phyloP scores from a whole-genome alignment of 495 filamentous ascomycete genomes.

The Aspergillus incahuasiensis region DNA sequence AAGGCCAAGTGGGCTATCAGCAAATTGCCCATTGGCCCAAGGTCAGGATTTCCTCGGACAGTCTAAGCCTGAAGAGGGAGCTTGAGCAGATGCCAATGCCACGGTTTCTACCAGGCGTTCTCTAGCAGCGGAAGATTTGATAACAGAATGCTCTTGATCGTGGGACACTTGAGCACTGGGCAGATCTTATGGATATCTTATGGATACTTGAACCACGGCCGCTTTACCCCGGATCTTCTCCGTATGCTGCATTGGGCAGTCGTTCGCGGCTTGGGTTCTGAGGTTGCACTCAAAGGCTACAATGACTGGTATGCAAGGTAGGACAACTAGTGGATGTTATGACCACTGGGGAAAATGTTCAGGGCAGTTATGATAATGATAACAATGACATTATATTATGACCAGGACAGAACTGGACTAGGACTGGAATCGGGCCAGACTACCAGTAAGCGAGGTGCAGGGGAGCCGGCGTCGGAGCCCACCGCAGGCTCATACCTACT shows the following conservation, averaged over 20 bases:
- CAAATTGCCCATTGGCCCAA: conserved; percentile 1
- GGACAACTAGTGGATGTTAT: background rate
- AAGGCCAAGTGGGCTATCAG: background rate
- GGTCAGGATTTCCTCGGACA: background rate
- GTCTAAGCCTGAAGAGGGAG: conserved; percentile 11
- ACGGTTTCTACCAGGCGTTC: background rate
- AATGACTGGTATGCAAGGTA: background rate
- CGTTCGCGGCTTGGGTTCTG: background rate
- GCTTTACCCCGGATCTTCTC: background rate
- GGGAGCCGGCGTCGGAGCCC: background rate
- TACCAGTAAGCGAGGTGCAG: background rate
- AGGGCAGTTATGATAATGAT: background rate
- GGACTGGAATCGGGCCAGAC: background rate
- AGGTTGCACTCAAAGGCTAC: background rate
- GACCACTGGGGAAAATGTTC: background rate
- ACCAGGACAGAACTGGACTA: background rate
- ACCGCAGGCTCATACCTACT: background rate
- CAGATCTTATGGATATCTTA: background rate
- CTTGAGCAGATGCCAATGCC: conserved; percentile 8
- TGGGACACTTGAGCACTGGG: background rate
- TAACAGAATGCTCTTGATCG: background rate
- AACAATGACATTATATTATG: background rate
- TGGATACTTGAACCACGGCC: background rate
- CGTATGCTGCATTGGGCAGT: conserved; percentile 2
- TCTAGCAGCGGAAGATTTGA: background rate